Evolutionary conservation across 108 stramenopile genomes (phyloP).

Genomic region (Skeletonema marinoi): DNA sequence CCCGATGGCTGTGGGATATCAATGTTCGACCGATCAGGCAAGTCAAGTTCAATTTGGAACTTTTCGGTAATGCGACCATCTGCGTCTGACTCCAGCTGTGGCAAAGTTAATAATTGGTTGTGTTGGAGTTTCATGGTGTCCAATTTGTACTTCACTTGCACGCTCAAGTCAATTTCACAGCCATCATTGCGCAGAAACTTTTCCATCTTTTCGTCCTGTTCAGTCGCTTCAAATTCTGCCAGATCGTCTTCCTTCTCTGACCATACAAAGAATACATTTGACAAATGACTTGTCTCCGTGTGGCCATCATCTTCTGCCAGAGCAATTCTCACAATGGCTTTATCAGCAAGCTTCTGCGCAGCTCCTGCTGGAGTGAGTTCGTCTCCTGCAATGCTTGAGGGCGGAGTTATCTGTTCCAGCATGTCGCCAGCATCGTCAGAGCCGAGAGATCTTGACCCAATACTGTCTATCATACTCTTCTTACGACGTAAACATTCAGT

Average conservation of each 20-base stretch:
- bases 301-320: not conserved
- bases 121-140: not conserved
- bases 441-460: not conserved
- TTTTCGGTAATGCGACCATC: conserved; percentile 19
- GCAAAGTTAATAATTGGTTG: not conserved
- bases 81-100: not conserved
- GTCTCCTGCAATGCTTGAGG: not conserved
- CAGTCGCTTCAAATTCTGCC: not conserved
- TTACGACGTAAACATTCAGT: conserved; percentile 14
- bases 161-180: conserved; percentile 6
- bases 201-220: conserved; percentile 9
- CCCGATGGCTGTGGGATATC: not conserved
- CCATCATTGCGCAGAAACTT: conserved; percentile 16
- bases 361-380: conserved; percentile 15
- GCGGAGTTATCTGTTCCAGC: not conserved
- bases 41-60: conserved; percentile 13
- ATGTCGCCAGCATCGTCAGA: not conserved
- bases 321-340: conserved; percentile 14
- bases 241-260: conserved; percentile 2
- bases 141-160: conserved; percentile 15
- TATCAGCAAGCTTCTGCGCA: conserved; percentile 2
- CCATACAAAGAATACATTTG: conserved; percentile 17
- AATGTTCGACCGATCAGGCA: not conserved
- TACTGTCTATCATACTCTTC: not conserved
- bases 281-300: not conserved